Base-by-base conservation (phyloP, 2,329 filamentous ascomycete species). In the Mycocentrospora acerina region DNA sequence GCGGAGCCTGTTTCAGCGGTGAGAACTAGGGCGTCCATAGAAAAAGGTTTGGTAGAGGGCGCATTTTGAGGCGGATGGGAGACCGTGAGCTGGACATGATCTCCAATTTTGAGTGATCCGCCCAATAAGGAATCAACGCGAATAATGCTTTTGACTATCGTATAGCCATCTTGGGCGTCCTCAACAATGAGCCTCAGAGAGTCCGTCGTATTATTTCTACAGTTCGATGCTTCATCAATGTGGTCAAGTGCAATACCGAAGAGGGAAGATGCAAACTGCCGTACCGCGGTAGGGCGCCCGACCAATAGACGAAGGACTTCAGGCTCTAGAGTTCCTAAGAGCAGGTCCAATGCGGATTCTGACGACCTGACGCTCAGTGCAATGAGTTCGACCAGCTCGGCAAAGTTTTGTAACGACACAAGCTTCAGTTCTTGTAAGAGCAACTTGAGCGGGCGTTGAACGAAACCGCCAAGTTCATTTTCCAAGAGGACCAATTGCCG, bases 171-270 rank as follows among this genome's bases (percentile, higher is more conserved):
- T 19, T 45, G 33, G 17, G 37, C 3, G 11, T 37, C 35, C 6
- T 55, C 36, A 10, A 49, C 1, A 15, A 24, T 12, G 13, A 58
- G 37, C 18, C 37, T 31, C 12, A 57, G 27, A 10, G 36, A 33
- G 18, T 48, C 49, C 29, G 24, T 35, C 27, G 47, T 37, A 4
- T 35, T 13, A 19, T 46, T 46, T 10, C 18, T 14, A 40, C 26
- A 30, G 11, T 50, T 47, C 18, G 41, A 43, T 2, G 60, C 62
- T 43, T 71, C 66, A 15, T 67, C 64, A 11, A 71, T 59, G 36
- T 72, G 68, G 35, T 73, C 67, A 7, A 72, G 16, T 1, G 67
- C 68, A 24, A 72, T 66, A 1, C 61, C 66, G 24, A 63, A 62
- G 7, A 66, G 26, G 27, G 63, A 67, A 7, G 50, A 53, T 2